Evolutionary conservation across 1,284 basidiomycete species (phyloP), one percentile per base, ranked within the genome.

Genomic region (Fomitopsis palustris): DNA sequence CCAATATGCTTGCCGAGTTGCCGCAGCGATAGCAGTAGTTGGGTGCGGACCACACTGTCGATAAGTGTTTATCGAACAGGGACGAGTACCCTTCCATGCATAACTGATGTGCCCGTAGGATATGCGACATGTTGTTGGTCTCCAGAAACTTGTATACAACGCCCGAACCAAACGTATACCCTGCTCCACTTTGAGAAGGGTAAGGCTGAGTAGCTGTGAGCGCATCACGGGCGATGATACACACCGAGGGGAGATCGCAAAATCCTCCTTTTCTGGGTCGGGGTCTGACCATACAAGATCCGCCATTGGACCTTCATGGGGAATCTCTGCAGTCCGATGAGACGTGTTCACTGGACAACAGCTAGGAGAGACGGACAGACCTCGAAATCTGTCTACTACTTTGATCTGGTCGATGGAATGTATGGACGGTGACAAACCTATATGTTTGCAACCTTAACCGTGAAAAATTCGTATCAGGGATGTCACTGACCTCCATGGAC

Each of bases 261-360:
- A 99, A 70, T 99, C 97, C 73, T 98, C 96, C 74, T 98, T 98
- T 74, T 98, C 96, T 47, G 95, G 89, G 78, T 99, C 97, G 33
- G 97, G 97, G 81, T 99, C 97, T 47, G 95, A 98, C 97, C 97
- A 99, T 2, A 99, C 97, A 25, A 99, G 83, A 80, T 99, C 97
- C n/a, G 96, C 96, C 95, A 99, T 99, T 4, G 97, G 96, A 1
- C 97, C 97, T 77, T 99, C 97, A 70, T 99, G 97, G 43, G 97
- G 97, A 62, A 99, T 98, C 80, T 99, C 97, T 93, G 72, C 45
- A 37, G 45, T 57, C 57, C 63, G 25, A 27, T 58, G 45, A 47
- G 43, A 39, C 35, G 19, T 45, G 27, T 54, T 57, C 45, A 59
- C 3, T 37, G 54, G 47, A 57, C 53, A 56, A 58, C 53, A 61